Base-by-base conservation (phyloP, 169 alveolate species). In the Theileria luwenshuni region DNA sequence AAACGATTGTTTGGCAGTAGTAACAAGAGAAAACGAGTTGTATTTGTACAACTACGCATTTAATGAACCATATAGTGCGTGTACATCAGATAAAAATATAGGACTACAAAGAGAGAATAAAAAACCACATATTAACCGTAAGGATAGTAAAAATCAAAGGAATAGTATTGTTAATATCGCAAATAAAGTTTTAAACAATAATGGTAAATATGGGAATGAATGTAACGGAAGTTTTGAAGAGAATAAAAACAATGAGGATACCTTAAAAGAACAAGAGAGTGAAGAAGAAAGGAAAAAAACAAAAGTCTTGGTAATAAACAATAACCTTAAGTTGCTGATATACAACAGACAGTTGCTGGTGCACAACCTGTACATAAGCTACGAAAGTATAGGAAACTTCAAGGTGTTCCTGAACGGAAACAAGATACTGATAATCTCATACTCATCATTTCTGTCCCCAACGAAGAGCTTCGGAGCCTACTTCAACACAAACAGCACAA, bases 1-100 rank as follows among this genome's bases (percentile, higher is more conserved):
- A 13, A 73, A 68, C 65, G 6, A 38, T 15, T 38, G n/a, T 2
- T 30, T 68, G 65, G 19, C 51, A 25, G 35, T 68, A 30, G 7
- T 68, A 28, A 56, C 65, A 21, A n/a, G 45, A 23, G 45, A 38
- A 38, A 10, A 10, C 17, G 10, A 38, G 10, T 5, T 38, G 45
- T 10, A 38, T 10, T 38, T 38, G 5, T 38, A 38, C 45, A 38
- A 5, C 5, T 38, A 38, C 45, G 45, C 45, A 10, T 10, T 38
- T 5, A 5, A 38, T n/a, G n/a, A n/a, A n/a, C n/a, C n/a, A n/a
- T n/a, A n/a, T n/a, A n/a, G n/a, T n/a, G n/a, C n/a, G n/a, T n/a
- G n/a, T n/a, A n/a, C n/a, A n/a, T n/a, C n/a, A n/a, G n/a, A n/a
- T n/a, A n/a, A n/a, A n/a, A n/a, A n/a, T n/a, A n/a, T n/a, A n/a